Conservation (phyloP, 2,329 filamentous ascomycete species). For the Ascochyta lentis region DNA sequence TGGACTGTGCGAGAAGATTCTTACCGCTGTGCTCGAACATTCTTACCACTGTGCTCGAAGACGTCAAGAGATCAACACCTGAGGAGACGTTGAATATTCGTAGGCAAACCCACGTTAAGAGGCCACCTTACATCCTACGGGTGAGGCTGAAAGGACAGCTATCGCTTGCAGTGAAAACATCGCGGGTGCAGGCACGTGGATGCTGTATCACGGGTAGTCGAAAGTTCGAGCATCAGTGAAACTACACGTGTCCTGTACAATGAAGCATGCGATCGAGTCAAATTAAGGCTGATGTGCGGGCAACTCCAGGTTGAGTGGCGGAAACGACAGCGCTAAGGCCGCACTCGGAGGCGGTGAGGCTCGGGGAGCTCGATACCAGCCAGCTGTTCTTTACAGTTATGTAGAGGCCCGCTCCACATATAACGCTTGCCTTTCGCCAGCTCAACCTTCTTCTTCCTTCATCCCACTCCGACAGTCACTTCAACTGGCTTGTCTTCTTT, state of each 20-base stretch:
- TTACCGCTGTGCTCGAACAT: too few species aligned
- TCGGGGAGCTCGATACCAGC: conserved; percentile 29
- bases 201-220: conserved; percentile 17
- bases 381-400: conserved; percentile 36
- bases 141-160: conserved; percentile 15
- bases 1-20: too few species aligned
- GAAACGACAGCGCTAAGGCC: conserved; percentile 25
- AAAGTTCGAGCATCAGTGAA: conserved; percentile 28
- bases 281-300: conserved; percentile 41
- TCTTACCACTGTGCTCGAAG: too few species aligned
- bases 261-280: conserved; percentile 34
- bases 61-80: not conserved
- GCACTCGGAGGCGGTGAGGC: conserved; percentile 26
- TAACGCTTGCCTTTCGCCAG: conserved; percentile 37
- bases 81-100: conserved; percentile 1
- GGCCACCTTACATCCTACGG: conserved; percentile 18
- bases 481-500: conserved; percentile 30
- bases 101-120: not conserved
- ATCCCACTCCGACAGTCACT: conserved; percentile 25
- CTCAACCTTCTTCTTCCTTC: conserved; percentile 28
- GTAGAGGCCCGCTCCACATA: conserved; percentile 34
- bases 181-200: conserved; percentile 15
- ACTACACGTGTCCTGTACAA: conserved; percentile 43
- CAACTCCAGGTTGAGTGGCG: conserved; percentile 9
- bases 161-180: not conserved